Conservation (phyloP, 2,329 filamentous ascomycete species). For the Drechmeria coniospora region DNA sequence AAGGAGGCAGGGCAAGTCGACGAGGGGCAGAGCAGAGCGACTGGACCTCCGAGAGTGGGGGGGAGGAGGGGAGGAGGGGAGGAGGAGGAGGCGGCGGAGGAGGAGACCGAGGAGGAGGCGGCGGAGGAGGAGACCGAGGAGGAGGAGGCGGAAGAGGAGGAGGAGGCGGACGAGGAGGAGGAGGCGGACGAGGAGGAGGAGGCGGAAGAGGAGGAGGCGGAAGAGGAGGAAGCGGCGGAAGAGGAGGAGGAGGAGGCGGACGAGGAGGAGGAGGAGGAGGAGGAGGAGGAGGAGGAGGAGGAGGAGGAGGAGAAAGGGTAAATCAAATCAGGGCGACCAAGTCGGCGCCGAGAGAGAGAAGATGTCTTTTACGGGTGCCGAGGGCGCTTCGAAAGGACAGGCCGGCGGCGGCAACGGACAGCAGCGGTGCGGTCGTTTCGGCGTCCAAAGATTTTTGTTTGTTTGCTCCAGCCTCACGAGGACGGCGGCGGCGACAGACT, state of each 20-base stretch:
- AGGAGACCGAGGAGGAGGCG: constrained; percentile 1
- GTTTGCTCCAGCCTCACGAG: no score
- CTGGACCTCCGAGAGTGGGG: not conserved
- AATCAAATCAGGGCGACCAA: no score
- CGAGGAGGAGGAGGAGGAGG: not conserved
- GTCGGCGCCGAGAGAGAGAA: no score
- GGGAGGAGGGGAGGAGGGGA: not conserved
- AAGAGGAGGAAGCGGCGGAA: not conserved
- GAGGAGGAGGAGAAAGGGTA: not conserved
- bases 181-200: not conserved
- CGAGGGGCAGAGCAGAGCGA: not conserved
- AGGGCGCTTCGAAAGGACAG: no score
- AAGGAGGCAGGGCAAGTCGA: no score
- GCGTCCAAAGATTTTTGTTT: no score
- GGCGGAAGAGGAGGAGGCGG: not conserved
- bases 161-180: not conserved
- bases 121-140: not conserved
- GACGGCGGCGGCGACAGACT: no score
- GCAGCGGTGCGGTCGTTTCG: no score
- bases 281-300: not conserved
- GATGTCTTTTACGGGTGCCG: no score
- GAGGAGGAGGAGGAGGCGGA: not conserved
- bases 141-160: not conserved
- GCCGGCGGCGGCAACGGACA: no score
- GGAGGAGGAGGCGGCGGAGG: constrained; percentile 1